These are phyloP conservation scores for Stephania cephalantha DNA, from an alignment of 164 flowering plant genomes.

Conservation along the genomic window DNA sequence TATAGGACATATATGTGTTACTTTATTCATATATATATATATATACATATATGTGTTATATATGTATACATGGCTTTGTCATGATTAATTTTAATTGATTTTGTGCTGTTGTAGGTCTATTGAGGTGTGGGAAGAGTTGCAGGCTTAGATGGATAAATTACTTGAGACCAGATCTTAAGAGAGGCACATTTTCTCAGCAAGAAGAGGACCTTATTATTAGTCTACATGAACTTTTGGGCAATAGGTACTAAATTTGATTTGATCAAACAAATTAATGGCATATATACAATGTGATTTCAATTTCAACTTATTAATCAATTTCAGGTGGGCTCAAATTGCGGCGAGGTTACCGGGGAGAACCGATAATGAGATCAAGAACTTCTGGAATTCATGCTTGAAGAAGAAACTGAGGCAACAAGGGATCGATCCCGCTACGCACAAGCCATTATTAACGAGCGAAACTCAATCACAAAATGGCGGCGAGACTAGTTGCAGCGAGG, in stretches of 20 bases:
- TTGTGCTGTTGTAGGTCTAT: conserved; percentile 44
- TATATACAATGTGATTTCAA: background rate
- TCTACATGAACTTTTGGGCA: conserved; percentile 78
- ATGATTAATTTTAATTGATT: background rate
- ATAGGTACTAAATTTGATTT: conserved; percentile 40
- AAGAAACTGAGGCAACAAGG: conserved; percentile 78
- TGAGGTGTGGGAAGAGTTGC: conserved; percentile 91
- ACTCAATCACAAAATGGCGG: conserved; percentile 26
- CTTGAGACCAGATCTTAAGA: conserved; percentile 79
- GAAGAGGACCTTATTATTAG: conserved; percentile 75
- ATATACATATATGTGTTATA: background rate
- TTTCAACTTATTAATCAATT: too few species aligned
- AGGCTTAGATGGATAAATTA: conserved; percentile 89
- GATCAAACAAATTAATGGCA: background rate
- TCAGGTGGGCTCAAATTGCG: conserved; percentile 95
- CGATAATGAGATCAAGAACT: conserved; percentile 86
- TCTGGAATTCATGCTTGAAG: conserved; percentile 83
- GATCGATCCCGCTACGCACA: conserved; percentile 80
- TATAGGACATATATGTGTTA: too few species aligned
- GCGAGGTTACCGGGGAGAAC: conserved; percentile 87
- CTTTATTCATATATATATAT: background rate
- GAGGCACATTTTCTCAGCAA: conserved; percentile 79
- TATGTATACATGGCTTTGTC: background rate
- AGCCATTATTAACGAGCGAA: conserved; percentile 32
- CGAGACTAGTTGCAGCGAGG: conserved; percentile 3